Evolutionary conservation across 1,139 yeast species (phyloP), one percentile per base, ranked within the genome.

Genomic region (Pichia inconspicua): DNA sequence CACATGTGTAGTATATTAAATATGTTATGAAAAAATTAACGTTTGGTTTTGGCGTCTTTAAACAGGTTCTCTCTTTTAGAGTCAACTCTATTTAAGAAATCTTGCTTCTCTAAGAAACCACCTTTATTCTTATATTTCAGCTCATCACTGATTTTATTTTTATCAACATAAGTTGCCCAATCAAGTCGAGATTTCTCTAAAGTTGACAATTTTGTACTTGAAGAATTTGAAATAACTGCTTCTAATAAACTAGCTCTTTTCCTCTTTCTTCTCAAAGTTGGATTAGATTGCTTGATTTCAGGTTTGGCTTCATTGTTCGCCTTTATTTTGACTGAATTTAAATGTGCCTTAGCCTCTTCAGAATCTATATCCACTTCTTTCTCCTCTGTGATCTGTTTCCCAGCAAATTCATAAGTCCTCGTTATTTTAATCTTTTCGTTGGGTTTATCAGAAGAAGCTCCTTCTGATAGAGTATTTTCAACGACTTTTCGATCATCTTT

Each of bases 141-240:
- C 55, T 92, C 98, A 55, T 88, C 96, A 47, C 78, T 75, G 49
- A 94, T 81, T 51, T 90, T 89, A 54, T 83, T 81, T 57, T 83
- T 74, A 66, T 92, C 97, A 22, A 94, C 97, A 68, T 86, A 90
- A 52, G 88, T 80, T 1, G 96, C 95, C 96, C 98, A 92, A 65
- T 92, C 98, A 50, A 92, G 73, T 53, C 95, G 74, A 2, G 96
- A 86, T 65, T 92, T 92, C 64, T 94, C 97, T 53, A 92, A 70
- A 0, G 98, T 94, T 19, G 95, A 86, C 53, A 94, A 72, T 64
- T 89, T 90, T 43, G 82, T 80, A 50, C 73, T 71, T 49, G 80
- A 72, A 9, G 84, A 70, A 42, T 80, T 79, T 41, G 75, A 69
- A 19, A 80, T 77, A 27, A 81, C 75, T 40, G 80, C 88, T 57